These are phyloP conservation scores for Chaetomiaceae sp. DNA, from an alignment of 2,329 filamentous ascomycete genomes.

Conservation along the genomic window DNA sequence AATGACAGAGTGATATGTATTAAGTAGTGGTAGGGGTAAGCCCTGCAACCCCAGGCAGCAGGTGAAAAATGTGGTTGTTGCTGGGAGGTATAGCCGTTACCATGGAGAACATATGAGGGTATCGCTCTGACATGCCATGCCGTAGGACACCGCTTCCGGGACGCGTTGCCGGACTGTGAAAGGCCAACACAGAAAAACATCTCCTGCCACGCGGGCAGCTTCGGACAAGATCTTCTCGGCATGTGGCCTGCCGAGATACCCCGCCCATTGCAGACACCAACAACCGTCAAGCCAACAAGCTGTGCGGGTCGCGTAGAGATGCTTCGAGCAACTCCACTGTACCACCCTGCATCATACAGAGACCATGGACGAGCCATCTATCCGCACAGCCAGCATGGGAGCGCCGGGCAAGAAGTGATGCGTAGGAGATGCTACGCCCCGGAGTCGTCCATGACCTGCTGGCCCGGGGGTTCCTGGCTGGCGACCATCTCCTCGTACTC, in stretches of 20 bases:
- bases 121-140: not conserved
- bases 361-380: too few relatives aligned
- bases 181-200: not conserved
- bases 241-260: too few relatives aligned
- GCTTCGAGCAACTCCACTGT: too few relatives aligned
- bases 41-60: not conserved
- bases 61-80: not conserved
- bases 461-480: slow-evolving; percentile 24
- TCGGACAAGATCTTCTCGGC: too few relatives aligned
- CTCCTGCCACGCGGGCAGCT: too few relatives aligned
- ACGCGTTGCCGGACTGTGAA: not conserved
- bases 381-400: too few relatives aligned
- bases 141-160: not conserved
- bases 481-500: slow-evolving; percentile 45
- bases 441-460: slow-evolving; percentile 24
- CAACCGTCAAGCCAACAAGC: too few relatives aligned
- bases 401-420: too few relatives aligned
- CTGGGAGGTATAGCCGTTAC: not conserved
- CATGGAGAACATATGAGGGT: not conserved
- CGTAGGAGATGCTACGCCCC: slow-evolving; percentile 16
- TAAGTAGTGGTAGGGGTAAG: not conserved
- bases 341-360: too few relatives aligned
- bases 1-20: not conserved
- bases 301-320: too few relatives aligned
- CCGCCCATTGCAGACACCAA: too few relatives aligned